Conservation (phyloP, 192 early-diverging fungal species). For the Gamsiella multidivaricata region DNA sequence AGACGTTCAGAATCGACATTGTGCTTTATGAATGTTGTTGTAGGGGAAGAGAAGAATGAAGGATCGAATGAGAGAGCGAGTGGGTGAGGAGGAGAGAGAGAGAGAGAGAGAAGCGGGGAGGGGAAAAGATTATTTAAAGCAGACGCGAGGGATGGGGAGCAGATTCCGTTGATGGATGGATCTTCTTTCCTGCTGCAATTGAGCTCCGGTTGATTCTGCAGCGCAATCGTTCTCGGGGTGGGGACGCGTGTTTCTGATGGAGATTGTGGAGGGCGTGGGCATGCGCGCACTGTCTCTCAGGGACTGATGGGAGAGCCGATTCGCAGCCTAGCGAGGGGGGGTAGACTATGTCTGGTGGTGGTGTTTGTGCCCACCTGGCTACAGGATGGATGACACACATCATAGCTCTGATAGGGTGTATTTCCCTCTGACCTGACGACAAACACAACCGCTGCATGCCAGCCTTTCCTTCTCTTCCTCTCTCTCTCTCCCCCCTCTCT, state of each 20-base stretch:
- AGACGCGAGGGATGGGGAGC: background rate
- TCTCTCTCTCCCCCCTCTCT: background rate
- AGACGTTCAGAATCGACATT: slow-evolving; percentile 90
- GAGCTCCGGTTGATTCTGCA: background rate
- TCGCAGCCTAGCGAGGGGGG: background rate
- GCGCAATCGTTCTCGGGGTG: too few species aligned
- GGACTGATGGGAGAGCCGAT: too few species aligned
- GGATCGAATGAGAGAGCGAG: background rate
- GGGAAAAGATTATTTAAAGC: background rate
- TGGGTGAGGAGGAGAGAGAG: background rate
- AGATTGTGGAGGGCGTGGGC: too few species aligned
- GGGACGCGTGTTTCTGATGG: too few species aligned
- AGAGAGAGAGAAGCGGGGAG: background rate
- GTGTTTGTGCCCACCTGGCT: too few species aligned
- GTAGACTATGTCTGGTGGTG: too few species aligned
- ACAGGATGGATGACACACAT: too few species aligned
- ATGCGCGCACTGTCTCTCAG: too few species aligned
- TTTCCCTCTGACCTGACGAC: too few species aligned
- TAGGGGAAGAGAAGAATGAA: background rate
- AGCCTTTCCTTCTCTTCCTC: background rate
- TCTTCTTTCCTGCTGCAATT: too few species aligned
- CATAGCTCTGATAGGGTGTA: too few species aligned
- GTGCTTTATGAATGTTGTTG: background rate
- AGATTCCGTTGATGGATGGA: background rate
- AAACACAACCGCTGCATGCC: too few species aligned